Evolutionary conservation across 2,329 filamentous ascomycete genomes (phyloP).

Genomic region (Ascochyta rabiei): DNA sequence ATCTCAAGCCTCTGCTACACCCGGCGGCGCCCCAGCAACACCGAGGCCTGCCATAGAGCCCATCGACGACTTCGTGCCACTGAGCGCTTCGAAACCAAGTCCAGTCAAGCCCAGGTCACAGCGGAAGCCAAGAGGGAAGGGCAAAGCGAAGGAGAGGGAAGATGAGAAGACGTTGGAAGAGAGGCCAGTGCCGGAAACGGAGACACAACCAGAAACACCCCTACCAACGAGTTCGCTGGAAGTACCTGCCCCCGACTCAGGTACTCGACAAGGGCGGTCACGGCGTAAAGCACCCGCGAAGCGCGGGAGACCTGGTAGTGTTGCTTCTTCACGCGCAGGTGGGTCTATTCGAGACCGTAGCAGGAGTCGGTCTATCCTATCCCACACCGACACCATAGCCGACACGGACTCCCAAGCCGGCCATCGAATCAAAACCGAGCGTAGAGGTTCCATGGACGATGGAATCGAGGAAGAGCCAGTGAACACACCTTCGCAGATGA

Average conservation of each 20-base stretch:
- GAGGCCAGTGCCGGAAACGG: slow-evolving; percentile 20
- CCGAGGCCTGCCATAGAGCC: slow-evolving; percentile 35
- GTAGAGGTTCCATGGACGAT: slow-evolving; percentile 51
- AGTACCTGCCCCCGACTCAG: slow-evolving; percentile 31
- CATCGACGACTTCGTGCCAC: slow-evolving; percentile 36
- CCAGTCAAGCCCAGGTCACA: slow-evolving; percentile 31
- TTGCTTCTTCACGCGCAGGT: slow-evolving; percentile 55
- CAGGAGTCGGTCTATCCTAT: slow-evolving; percentile 56
- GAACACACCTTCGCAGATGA: slow-evolving; percentile 39
- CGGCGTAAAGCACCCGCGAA: slow-evolving; percentile 39
- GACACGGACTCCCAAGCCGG: slow-evolving; percentile 49
- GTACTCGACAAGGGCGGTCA: slow-evolving; percentile 38
- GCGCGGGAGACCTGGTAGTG: slow-evolving; percentile 48
- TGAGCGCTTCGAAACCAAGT: slow-evolving; percentile 23
- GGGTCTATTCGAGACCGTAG: slow-evolving; percentile 53
- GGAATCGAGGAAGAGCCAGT: slow-evolving; percentile 45
- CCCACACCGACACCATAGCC: slow-evolving; percentile 51
- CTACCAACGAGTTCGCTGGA: slow-evolving; percentile 23
- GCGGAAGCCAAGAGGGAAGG: slow-evolving; percentile 33
- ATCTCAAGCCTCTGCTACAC: slow-evolving; percentile 12
- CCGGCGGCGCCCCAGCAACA: slow-evolving; percentile 20
- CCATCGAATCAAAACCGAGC: slow-evolving; percentile 55
- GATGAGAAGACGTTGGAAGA: slow-evolving; percentile 19
- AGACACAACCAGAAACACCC: slow-evolving; percentile 20
- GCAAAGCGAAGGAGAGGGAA: slow-evolving; percentile 35